These are phyloP conservation scores for Yarrowia divulgata DNA, from an alignment of 805 yeast species.

Conservation along the genomic window DNA sequence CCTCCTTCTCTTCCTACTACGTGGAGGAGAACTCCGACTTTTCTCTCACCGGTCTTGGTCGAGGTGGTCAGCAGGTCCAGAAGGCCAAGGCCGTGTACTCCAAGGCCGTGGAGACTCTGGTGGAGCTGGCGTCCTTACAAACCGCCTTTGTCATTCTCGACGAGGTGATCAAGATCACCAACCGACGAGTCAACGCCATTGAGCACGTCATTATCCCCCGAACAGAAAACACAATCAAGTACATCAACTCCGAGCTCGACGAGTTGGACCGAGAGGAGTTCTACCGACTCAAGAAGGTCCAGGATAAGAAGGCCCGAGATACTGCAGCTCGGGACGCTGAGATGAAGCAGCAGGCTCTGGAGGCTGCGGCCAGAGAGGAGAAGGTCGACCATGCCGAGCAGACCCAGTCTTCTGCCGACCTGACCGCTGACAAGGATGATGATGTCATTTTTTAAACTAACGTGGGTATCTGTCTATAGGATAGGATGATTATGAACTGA, in stretches of 20 bases:
- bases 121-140: slow-evolving; percentile 93
- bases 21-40: slow-evolving; percentile 90
- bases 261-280: slow-evolving; percentile 98
- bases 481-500: slow-evolving; percentile 10
- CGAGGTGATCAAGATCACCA: slow-evolving; percentile 97
- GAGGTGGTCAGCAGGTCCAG: slow-evolving; percentile 98
- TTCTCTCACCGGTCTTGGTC: slow-evolving; percentile 94
- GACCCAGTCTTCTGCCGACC: slow-evolving; percentile 39
- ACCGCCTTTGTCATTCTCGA: slow-evolving; percentile 96
- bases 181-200: slow-evolving; percentile 97
- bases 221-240: slow-evolving; percentile 91
- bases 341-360: slow-evolving; percentile 41
- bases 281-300: slow-evolving; percentile 94
- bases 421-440: slow-evolving; percentile 52
- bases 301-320: slow-evolving; percentile 88
- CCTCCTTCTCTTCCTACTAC: slow-evolving; percentile 86
- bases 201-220: slow-evolving; percentile 98
- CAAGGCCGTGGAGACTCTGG: slow-evolving; percentile 95
- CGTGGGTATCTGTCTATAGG: slow-evolving; percentile 34
- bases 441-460: slow-evolving; percentile 52
- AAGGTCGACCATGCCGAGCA: slow-evolving; percentile 9
- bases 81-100: slow-evolving; percentile 92
- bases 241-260: slow-evolving; percentile 94
- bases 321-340: slow-evolving; percentile 65
- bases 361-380: slow-evolving; percentile 20